Conservation (phyloP, 2,329 filamentous ascomycete species). For the Colletotrichum graminicola region DNA sequence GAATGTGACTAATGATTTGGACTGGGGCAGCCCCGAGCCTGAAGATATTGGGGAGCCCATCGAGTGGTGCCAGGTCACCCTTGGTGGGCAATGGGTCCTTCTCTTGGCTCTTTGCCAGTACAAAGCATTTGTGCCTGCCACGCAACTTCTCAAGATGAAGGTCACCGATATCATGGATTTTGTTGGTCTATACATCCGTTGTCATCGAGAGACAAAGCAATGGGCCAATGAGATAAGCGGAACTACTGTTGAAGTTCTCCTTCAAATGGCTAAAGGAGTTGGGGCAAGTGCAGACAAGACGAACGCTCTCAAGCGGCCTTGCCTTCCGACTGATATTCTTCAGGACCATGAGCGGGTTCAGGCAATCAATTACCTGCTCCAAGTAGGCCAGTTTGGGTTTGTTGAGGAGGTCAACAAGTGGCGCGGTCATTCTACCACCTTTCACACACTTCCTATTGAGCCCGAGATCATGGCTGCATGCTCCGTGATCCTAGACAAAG, state of each 20-base stretch:
- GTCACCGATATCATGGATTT: slow-evolving; percentile 19
- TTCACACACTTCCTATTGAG: slow-evolving; percentile 46
- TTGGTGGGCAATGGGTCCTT: slow-evolving; percentile 24
- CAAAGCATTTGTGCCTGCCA: slow-evolving; percentile 1
- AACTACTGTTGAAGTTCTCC: slow-evolving; percentile 14
- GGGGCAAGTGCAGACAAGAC: slow-evolving; percentile 34
- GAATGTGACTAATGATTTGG: background rate
- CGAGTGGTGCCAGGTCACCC: slow-evolving; percentile 6
- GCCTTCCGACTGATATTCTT: slow-evolving; percentile 45
- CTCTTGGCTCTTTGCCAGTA: slow-evolving; percentile 15
- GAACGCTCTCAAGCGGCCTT: slow-evolving; percentile 42
- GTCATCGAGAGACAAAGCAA: background rate
- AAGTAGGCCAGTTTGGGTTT: slow-evolving; percentile 13
- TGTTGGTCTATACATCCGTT: slow-evolving; percentile 20
- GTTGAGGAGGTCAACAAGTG: slow-evolving; percentile 40
- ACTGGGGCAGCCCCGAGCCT: slow-evolving; percentile 37
- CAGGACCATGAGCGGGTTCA: slow-evolving; percentile 38
- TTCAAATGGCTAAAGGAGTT: slow-evolving; percentile 29
- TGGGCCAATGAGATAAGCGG: slow-evolving; percentile 33
- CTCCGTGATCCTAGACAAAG: background rate
- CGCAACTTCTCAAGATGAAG: background rate
- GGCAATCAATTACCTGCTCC: slow-evolving; percentile 43
- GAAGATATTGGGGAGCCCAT: background rate
- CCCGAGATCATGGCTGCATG: slow-evolving; percentile 42
- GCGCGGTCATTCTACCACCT: slow-evolving; percentile 40